Conservation (phyloP, 768 basidiomycete species). For the Trametopsis cervina region DNA sequence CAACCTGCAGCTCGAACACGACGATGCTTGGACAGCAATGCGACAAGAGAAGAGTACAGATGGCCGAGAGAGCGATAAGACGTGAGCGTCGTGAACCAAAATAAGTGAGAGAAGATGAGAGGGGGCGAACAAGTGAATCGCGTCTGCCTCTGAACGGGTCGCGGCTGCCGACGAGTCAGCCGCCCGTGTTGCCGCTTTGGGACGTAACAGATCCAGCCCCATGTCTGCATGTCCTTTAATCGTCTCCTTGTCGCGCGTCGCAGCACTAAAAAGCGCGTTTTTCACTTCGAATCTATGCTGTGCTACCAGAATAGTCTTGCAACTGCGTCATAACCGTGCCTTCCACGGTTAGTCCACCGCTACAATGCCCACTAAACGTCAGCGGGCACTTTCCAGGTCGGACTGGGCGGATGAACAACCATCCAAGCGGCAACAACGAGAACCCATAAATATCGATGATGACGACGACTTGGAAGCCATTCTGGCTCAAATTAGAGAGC, state of each 20-base stretch:
- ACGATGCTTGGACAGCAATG: not conserved
- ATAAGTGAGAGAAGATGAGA: slow-evolving; percentile 5
- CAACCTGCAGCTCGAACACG: slow-evolving; percentile 8
- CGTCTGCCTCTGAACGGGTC: not conserved
- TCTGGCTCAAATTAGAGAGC: slow-evolving; percentile 34
- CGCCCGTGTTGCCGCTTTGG: slow-evolving; percentile 9
- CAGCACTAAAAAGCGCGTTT: not conserved
- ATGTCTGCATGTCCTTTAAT: slow-evolving; percentile 3
- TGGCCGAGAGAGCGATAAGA: slow-evolving; percentile 5
- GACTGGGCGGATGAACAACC: no score
- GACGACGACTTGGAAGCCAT: slow-evolving; percentile 33
- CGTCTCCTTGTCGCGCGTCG: not conserved
- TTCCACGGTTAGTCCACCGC: not conserved
- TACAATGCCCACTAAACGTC: slow-evolving; percentile 16
- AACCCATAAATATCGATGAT: slow-evolving; percentile 18
- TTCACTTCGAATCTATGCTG: slow-evolving; percentile 1
- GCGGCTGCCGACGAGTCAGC: slow-evolving; percentile 6
- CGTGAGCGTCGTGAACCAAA: slow-evolving; percentile 10
- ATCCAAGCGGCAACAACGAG: slow-evolving; percentile 5
- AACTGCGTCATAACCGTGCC: not conserved
- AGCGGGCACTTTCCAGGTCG: not conserved
- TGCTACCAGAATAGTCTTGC: not conserved
- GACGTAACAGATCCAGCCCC: not conserved
- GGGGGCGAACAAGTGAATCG: slow-evolving; percentile 2
- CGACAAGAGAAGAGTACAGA: not conserved